Base-by-base conservation (phyloP, 2,329 filamentous ascomycete species). In the Didymella segeticola region DNA sequence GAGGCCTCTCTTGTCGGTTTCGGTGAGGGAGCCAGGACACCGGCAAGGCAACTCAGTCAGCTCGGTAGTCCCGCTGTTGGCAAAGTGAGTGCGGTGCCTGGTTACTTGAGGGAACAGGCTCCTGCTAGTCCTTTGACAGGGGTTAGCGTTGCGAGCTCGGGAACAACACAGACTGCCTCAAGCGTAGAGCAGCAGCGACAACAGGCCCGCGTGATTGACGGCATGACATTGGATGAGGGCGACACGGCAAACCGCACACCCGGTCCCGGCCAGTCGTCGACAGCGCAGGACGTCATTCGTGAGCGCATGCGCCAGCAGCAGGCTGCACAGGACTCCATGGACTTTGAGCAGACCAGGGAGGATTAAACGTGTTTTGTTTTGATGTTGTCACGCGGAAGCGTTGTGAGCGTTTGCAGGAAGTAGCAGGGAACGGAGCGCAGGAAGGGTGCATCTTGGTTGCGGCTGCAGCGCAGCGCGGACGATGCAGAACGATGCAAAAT, bases 1-100 rank as follows among this genome's bases (percentile, higher is more conserved):
- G 91, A 96, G 67, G 90, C 88, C 2, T 93, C 89, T 58, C 81
- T 97, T 5, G 93, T 97, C 9, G 93, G 89, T 0, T 97, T 97
- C 64, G 93, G 93, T 43, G 93, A 97, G 73, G 93, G 93, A 27
- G 93, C 93, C 9, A 72, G 79, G 52, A 82, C 80, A n/a, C 79
- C 80, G 17, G 79, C 79, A 11, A 66, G 79, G 42, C 74, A 78
- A 58, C 66, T 71, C 34, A 90, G 89, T 63, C 91, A 89, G 72
- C 91, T 91, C 5, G 87, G 93, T 52, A 91, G 87, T 55, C 91
- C 91, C 0, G 90, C 90, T 31, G 89, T 80, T 25, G 89, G 74
- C 48, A 77, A 76, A 49, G 71, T 63, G 14, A 74, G 64, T 47
- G 66, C 69, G 31, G 62, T 75, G 17, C 72, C 72, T 15, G 66